These are phyloP conservation scores for Pachysandra terminalis DNA, from an alignment of 164 flowering plant genomes.

Conservation along the genomic window DNA sequence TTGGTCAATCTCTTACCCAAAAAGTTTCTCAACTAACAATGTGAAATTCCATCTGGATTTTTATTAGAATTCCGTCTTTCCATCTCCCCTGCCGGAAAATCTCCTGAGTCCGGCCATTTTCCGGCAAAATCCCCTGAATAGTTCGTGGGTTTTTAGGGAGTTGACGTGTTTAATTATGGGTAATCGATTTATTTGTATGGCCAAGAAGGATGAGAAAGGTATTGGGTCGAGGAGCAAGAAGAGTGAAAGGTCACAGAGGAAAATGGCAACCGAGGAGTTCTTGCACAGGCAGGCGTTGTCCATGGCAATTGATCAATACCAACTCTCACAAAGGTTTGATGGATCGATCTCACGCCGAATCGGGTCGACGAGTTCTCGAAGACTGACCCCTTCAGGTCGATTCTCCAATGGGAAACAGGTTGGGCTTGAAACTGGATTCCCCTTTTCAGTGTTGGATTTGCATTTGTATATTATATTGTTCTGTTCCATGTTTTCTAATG, in stretches of 20 bases:
- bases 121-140: background rate
- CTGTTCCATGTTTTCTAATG: background rate
- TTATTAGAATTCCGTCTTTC: background rate
- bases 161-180: slow-evolving; percentile 41
- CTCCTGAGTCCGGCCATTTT: background rate
- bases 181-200: slow-evolving; percentile 55
- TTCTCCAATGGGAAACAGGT: slow-evolving; percentile 58
- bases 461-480: slow-evolving; percentile 14
- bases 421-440: slow-evolving; percentile 8
- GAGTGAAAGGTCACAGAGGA: slow-evolving; percentile 44
- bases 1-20: background rate
- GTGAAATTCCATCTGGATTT: slow-evolving; percentile 1
- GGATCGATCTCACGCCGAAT: slow-evolving; percentile 75
- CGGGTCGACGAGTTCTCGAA: slow-evolving; percentile 59
- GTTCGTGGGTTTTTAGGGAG: slow-evolving; percentile 3
- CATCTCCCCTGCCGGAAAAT: background rate
- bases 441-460: background rate
- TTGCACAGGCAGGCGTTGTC: slow-evolving; percentile 62
- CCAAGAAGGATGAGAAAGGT: slow-evolving; percentile 48
- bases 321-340: slow-evolving; percentile 60
- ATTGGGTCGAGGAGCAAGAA: slow-evolving; percentile 53
- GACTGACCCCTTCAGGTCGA: slow-evolving; percentile 40
- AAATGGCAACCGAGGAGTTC: slow-evolving; percentile 48
- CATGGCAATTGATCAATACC: slow-evolving; percentile 76
- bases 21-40: background rate